phyloP scores from a whole-genome alignment of 2,329 filamentous ascomycete species.

The Botryosphaeria dothidea region DNA sequence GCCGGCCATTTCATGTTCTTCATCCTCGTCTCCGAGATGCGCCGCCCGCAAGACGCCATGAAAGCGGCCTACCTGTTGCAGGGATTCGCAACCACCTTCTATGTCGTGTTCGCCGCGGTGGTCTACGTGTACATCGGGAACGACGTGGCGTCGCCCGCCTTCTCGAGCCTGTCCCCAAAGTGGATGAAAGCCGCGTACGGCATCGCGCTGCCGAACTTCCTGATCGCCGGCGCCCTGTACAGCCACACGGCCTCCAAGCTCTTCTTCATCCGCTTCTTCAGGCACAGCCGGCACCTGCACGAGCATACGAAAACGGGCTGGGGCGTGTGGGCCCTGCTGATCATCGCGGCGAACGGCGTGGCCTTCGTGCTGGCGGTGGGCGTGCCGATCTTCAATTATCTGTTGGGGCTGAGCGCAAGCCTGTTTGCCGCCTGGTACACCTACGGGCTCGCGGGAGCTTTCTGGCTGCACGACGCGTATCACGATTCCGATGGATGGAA shows the following conservation, averaged over 20 bases:
- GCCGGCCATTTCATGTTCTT: slow-evolving; percentile 59
- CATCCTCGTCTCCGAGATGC: slow-evolving; percentile 56
- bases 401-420: slow-evolving; percentile 53
- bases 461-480: slow-evolving; percentile 51
- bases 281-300: slow-evolving; percentile 48
- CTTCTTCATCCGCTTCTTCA: slow-evolving; percentile 53
- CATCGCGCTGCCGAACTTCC: slow-evolving; percentile 52
- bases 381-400: slow-evolving; percentile 56
- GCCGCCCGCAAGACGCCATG: slow-evolving; percentile 52
- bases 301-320: slow-evolving; percentile 50
- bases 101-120: slow-evolving; percentile 53
- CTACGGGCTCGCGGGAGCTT: slow-evolving; percentile 54
- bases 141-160: background rate
- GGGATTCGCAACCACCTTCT: slow-evolving; percentile 52
- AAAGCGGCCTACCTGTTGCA: slow-evolving; percentile 54
- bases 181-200: slow-evolving; percentile 51
- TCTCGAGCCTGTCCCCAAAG: background rate
- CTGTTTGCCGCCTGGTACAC: slow-evolving; percentile 58
- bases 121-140: slow-evolving; percentile 54
- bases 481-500: slow-evolving; percentile 43
- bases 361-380: slow-evolving; percentile 49
- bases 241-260: slow-evolving; percentile 55
- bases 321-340: slow-evolving; percentile 49
- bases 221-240: slow-evolving; percentile 53
- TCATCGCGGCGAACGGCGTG: slow-evolving; percentile 48